Conservation (phyloP, 257 asterid genomes). For the Gardenia jasminoides region DNA sequence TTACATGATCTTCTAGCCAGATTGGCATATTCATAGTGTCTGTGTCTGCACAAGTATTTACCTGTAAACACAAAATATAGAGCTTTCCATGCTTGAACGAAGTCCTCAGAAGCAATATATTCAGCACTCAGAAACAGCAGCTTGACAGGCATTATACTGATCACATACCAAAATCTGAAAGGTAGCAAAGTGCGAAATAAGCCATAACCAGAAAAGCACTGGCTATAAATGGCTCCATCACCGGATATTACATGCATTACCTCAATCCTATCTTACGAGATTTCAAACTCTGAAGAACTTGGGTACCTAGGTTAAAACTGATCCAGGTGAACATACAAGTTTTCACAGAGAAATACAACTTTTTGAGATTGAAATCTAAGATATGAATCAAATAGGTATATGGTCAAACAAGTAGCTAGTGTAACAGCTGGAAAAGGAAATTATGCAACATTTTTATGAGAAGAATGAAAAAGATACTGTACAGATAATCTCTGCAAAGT, state of each 20-base stretch:
- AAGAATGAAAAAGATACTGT: background rate
- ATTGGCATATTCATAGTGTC: background rate
- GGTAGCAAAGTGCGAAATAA: background rate
- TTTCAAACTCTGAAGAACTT: constrained; percentile 22
- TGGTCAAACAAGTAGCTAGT: background rate
- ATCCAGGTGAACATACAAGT: constrained; percentile 16
- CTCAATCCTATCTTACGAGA: constrained; percentile 16
- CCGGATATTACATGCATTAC: background rate
- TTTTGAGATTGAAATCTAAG: background rate
- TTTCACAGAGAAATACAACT: constrained; percentile 8
- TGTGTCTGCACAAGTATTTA: background rate
- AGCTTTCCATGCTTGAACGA: background rate
- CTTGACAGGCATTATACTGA: background rate
- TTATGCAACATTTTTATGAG: background rate
- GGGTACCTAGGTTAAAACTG: constrained; percentile 24
- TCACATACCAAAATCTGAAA: constrained; percentile 9
- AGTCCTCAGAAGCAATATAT: constrained; percentile 1
- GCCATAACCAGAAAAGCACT: background rate
- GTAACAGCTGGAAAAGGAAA: background rate
- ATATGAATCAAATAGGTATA: background rate
- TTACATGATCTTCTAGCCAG: background rate
- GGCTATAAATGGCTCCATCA: background rate
- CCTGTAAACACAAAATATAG: background rate
- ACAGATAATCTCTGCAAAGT: background rate
- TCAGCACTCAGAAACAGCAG: background rate